Conservation (phyloP, 306 rosid species). For the Pachyrhizus erosus region DNA sequence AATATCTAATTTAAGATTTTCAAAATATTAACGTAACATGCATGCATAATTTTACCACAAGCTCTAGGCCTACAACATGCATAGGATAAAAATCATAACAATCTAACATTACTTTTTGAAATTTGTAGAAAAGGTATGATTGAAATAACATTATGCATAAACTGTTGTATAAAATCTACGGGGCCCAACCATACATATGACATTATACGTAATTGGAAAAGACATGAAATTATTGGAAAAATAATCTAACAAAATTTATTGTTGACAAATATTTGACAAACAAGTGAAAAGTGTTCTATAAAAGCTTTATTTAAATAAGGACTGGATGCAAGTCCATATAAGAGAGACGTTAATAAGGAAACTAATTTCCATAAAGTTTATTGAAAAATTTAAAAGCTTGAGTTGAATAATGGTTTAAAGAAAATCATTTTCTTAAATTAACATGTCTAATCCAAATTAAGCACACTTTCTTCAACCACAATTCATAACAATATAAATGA, state of each 20-base stretch:
- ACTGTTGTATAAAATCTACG: neutral
- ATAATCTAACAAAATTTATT: neutral
- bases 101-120: neutral
- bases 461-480: neutral
- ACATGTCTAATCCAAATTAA: neutral
- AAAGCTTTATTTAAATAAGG: neutral
- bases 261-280: neutral
- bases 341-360: neutral
- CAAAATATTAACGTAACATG: neutral
- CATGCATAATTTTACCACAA: constrained; percentile 6
- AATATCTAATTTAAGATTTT: neutral
- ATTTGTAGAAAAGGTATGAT: neutral
- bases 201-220: constrained; percentile 6
- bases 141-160: neutral
- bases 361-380: neutral
- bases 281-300: neutral
- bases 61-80: constrained; percentile 2
- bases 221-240: neutral
- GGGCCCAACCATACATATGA: neutral
- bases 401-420: neutral
- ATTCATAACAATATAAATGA: neutral
- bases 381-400: neutral
- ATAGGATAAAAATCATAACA: neutral
- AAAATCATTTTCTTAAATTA: neutral
- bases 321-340: neutral